These are phyloP conservation scores for Cystoderma amianthinum DNA, from an alignment of 768 basidiomycete genomes.

Conservation along the genomic window DNA sequence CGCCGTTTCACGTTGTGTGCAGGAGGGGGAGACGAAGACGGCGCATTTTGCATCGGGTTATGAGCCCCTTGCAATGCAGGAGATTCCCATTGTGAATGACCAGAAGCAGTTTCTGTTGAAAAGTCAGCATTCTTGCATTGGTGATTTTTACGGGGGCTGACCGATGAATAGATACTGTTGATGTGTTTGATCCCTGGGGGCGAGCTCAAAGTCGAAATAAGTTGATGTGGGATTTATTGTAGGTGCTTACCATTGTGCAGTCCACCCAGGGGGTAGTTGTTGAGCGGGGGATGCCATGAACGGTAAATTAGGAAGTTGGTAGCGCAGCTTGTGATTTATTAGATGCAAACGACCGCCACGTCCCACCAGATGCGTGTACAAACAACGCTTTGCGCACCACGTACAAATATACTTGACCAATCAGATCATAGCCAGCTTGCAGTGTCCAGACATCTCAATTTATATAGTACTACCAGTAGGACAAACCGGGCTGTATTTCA, in stretches of 20 bases:
- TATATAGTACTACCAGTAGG: too few relatives aligned
- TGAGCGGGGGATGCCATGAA: conserved; percentile 47
- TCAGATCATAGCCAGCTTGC: too few relatives aligned
- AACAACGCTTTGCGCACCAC: too few relatives aligned
- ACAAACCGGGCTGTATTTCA: too few relatives aligned
- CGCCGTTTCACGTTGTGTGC: conserved; percentile 59
- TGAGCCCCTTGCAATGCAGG: conserved; percentile 37
- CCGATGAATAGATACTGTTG: conserved; percentile 88
- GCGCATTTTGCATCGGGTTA: conserved; percentile 28
- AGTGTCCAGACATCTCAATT: too few relatives aligned
- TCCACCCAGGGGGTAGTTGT: conserved; percentile 88
- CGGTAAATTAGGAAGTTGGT: conserved; percentile 7
- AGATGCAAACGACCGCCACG: too few relatives aligned
- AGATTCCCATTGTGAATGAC: conserved; percentile 85
- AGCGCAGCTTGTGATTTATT: too few relatives aligned
- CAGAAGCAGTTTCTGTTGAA: conserved; percentile 71
- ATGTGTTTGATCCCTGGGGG: conserved; percentile 70
- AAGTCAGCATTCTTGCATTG: conserved; percentile 9
- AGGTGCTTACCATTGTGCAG: conserved; percentile 77
- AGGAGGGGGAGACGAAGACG: conserved; percentile 37
- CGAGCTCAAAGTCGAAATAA: conserved; percentile 11
- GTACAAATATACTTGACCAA: too few relatives aligned
- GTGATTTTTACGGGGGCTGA: conserved; percentile 30
- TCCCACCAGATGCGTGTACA: too few relatives aligned
- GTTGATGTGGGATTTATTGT: conserved; percentile 2